phyloP scores from a whole-genome alignment of 1,284 basidiomycete genomes.

The Kwoniella shivajii region DNA sequence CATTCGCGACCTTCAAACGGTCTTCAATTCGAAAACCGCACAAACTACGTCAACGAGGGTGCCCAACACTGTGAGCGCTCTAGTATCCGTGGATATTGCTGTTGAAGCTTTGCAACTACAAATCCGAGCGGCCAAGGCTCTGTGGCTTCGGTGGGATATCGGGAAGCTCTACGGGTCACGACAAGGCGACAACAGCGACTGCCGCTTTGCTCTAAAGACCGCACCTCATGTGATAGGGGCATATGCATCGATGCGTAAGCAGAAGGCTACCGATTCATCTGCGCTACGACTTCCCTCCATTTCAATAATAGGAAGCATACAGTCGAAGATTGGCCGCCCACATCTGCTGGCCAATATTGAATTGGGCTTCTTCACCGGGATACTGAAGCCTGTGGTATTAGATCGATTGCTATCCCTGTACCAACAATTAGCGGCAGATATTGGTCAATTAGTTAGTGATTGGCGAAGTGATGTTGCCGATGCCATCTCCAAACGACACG shows the following conservation, averaged over 20 bases:
- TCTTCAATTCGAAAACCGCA: neutral
- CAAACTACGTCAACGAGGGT: neutral
- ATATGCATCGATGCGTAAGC: constrained; percentile 32
- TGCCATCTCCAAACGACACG: constrained; percentile 8
- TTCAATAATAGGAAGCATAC: constrained; percentile 23
- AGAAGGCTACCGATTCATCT: constrained; percentile 32
- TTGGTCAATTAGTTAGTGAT: constrained; percentile 31
- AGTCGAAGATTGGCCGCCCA: neutral
- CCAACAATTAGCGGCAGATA: constrained; percentile 43
- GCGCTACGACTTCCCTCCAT: constrained; percentile 32
- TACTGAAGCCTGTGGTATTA: constrained; percentile 49
- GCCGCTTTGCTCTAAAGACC: constrained; percentile 36
- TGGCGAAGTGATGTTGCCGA: constrained; percentile 16
- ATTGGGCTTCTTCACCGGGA: constrained; percentile 49
- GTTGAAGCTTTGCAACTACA: constrained; percentile 30
- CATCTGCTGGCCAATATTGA: constrained; percentile 34
- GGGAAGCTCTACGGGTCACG: constrained; percentile 30
- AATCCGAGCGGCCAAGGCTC: constrained; percentile 38
- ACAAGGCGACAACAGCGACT: constrained; percentile 18
- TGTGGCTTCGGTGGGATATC: constrained; percentile 49
- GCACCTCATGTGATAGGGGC: constrained; percentile 44
- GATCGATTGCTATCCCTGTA: constrained; percentile 49
- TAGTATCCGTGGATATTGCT: constrained; percentile 30
- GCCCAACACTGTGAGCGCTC: neutral
- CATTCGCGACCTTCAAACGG: constrained; percentile 10